Base-by-base conservation (phyloP, 345 rosid species). In the Acer negundo region DNA sequence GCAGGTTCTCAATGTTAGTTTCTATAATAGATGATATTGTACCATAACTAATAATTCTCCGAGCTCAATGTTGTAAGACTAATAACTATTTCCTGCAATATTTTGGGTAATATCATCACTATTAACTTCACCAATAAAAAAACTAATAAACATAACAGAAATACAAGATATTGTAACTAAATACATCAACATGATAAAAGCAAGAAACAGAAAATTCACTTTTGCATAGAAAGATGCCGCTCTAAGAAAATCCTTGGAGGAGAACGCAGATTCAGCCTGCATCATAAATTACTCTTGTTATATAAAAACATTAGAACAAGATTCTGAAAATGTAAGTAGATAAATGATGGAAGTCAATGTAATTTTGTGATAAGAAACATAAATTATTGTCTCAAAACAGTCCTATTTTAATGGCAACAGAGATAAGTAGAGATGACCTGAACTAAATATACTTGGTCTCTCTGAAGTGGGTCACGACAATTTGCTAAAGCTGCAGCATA, bases 201-300 rank as follows among this genome's bases (percentile, higher is more conserved):
- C 11, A 62, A 63, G 64, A 79, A 66, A 75, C 42, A 69, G 40
- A 84, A 76, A 76, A 80, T 64, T 82, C 83, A 94, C 99, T 86
- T 96, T 96, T 79, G 99, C 92, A 80, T 90, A 92, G 87, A 96
- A 96, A 51, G 99, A 94, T 82, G 98, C 93, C 74, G 98, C 98
- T 84, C 97, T 88, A 63, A 86, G 89, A 82, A 91, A 96, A 71
- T 96, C 99, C 89, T 87, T 94, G 82, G 88, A 72, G 80, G 85
- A 23, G 79, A 96, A 96, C 76, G 97, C 99, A 78, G 87, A 83
- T 87, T 96, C 99, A 75, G 97, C 99, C 99, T 96, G 92, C 90
- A 87, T 71, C 80, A 84, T 73, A 82, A 78, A 78, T 46, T 70
- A 81, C 69, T 74, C 82, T 74, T 76, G 75, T 80, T 77, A 82